phyloP scores from a whole-genome alignment of 192 early-diverging fungal genomes.

The Umbelopsis sp. region DNA sequence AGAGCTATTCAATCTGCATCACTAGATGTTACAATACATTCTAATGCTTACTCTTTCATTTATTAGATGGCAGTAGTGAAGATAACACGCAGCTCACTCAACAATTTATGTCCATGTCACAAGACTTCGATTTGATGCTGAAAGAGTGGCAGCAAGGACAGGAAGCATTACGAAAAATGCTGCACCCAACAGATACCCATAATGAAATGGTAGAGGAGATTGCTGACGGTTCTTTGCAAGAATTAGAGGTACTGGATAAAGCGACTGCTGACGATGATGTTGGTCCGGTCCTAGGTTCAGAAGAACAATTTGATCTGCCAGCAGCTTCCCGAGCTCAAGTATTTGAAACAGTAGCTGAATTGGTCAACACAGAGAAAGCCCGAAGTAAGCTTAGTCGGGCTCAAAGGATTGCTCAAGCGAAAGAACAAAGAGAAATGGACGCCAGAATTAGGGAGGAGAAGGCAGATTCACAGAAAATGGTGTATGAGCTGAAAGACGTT shows the following conservation, averaged over 20 bases:
- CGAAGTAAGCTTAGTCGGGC: constrained; percentile 44
- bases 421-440: constrained; percentile 44
- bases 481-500: constrained; percentile 59
- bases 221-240: constrained; percentile 27
- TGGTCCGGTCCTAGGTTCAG: constrained; percentile 14
- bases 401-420: constrained; percentile 51
- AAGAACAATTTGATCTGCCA: constrained; percentile 34
- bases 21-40: too few species aligned
- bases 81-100: constrained; percentile 36
- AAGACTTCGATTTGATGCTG: constrained; percentile 50
- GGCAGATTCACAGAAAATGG: constrained; percentile 51
- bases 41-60: not conserved
- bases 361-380: constrained; percentile 1
- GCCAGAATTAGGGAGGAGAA: constrained; percentile 30
- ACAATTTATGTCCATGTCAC: constrained; percentile 49
- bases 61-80: constrained; percentile 21
- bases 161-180: constrained; percentile 39
- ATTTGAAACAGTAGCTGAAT: constrained; percentile 48
- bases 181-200: constrained; percentile 29
- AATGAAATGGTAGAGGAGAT: constrained; percentile 1
- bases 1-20: not conserved
- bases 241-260: not conserved
- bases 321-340: constrained; percentile 45
- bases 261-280: not conserved
- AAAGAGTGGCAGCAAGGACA: constrained; percentile 56